Conservation (phyloP, 345 rosid species). For the Lumnitzera racemosa region DNA sequence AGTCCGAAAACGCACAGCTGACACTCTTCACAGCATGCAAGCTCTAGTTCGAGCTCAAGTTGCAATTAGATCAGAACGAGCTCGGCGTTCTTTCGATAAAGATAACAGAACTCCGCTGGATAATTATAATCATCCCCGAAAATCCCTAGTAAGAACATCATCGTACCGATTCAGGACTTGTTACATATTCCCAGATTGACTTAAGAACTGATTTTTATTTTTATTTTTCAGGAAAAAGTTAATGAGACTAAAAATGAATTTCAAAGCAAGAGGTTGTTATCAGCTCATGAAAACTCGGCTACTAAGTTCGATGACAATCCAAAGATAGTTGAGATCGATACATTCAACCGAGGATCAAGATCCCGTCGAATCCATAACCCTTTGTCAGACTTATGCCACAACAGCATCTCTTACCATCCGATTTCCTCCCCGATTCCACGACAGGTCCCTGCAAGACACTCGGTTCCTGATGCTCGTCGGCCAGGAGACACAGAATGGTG, state of each 20-base stretch:
- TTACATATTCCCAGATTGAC: too few species aligned
- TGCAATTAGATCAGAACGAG: conserved; percentile 13
- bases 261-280: conserved; percentile 26
- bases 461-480: conserved; percentile 11
- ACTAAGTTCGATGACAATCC: conserved; percentile 30
- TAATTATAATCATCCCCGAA: conserved; percentile 10
- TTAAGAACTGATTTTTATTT: background rate
- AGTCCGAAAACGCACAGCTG: conserved; percentile 18
- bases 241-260: conserved; percentile 30
- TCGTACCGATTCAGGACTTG: too few species aligned
- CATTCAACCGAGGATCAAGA: conserved; percentile 41
- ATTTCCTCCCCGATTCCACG: conserved; percentile 25
- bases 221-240: conserved; percentile 12
- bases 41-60: conserved; percentile 25
- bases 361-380: conserved; percentile 24
- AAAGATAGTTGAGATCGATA: conserved; percentile 52
- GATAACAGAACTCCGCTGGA: conserved; percentile 8
- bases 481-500: conserved; percentile 33
- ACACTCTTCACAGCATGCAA: conserved; percentile 21
- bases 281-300: conserved; percentile 9
- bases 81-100: conserved; percentile 12
- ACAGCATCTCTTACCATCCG: conserved; percentile 21
- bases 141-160: conserved; percentile 8
- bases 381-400: conserved; percentile 29
- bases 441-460: conserved; percentile 15